Evolutionary conservation across 192 early-diverging fungal genomes (phyloP).

Genomic region (Backusella morwellensis): DNA sequence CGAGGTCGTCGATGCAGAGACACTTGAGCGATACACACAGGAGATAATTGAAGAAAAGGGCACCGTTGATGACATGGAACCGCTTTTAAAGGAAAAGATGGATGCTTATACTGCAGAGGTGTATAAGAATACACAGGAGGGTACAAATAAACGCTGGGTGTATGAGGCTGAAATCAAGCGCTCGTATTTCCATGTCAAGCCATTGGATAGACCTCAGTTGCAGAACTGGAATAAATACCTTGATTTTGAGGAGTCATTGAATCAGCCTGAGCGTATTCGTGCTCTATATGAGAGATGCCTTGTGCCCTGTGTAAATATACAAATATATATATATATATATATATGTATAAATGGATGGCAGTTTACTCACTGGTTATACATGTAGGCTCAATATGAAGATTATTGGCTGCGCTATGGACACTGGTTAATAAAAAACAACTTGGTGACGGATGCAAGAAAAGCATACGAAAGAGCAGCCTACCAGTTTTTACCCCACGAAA

Average conservation of each 20-base stretch:
- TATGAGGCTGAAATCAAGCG: conserved; percentile 77
- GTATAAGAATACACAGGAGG: conserved; percentile 65
- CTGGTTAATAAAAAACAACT: conserved; percentile 47
- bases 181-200: conserved; percentile 79
- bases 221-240: conserved; percentile 72
- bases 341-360: no score
- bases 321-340: no score
- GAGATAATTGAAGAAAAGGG: conserved; percentile 8
- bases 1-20: neutral
- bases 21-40: neutral
- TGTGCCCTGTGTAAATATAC: conserved; percentile 64
- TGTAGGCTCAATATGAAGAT: conserved; percentile 74
- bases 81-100: conserved; percentile 54
- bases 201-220: conserved; percentile 66
- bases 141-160: conserved; percentile 72
- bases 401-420: conserved; percentile 72
- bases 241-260: conserved; percentile 67
- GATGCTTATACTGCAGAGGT: conserved; percentile 51
- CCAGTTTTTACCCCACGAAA: conserved; percentile 55
- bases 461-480: conserved; percentile 54
- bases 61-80: conserved; percentile 46
- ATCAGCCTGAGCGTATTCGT: conserved; percentile 54
- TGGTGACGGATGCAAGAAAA: conserved; percentile 45
- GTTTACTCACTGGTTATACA: neutral
- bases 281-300: conserved; percentile 72